These are phyloP conservation scores for Teunomyces funiuensis DNA, from an alignment of 805 yeast species.

Conservation along the genomic window DNA sequence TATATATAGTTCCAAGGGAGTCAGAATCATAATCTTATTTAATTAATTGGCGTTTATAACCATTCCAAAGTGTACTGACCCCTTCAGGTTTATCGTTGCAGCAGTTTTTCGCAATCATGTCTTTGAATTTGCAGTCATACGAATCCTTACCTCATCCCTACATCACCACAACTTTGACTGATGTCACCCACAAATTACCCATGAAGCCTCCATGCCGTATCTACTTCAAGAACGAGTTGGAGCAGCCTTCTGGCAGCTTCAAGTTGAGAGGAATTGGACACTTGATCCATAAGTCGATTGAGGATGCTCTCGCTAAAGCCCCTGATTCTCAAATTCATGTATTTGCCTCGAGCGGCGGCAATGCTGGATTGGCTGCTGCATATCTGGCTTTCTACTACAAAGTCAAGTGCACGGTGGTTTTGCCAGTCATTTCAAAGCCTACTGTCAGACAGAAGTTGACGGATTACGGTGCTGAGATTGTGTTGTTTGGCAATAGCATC, in stretches of 20 bases:
- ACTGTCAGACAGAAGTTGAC: constrained; percentile 47
- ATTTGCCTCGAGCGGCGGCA: constrained; percentile 56
- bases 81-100: not conserved
- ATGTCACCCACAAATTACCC: constrained; percentile 31
- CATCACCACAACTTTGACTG: constrained; percentile 38
- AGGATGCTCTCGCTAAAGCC: constrained; percentile 18
- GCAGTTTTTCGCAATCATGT: constrained; percentile 2
- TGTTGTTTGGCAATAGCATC: constrained; percentile 46
- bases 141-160: constrained; percentile 19
- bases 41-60: not conserved
- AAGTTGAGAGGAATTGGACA: constrained; percentile 57
- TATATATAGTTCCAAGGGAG: not conserved
- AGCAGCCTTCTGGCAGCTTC: constrained; percentile 59
- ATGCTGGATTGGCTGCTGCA: constrained; percentile 57
- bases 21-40: not conserved
- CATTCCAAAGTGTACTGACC: not conserved
- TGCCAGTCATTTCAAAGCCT: constrained; percentile 50
- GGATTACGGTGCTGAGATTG: constrained; percentile 50
- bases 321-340: constrained; percentile 36
- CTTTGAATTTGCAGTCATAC: constrained; percentile 7
- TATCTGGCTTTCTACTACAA: constrained; percentile 38
- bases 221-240: constrained; percentile 48
- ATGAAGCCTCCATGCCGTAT: constrained; percentile 37
- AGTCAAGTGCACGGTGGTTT: constrained; percentile 58
- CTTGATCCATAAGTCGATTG: constrained; percentile 36